A percentile compares a stretch with the other conserved stretches of the same genome.
phyloP scores from a whole-genome alignment of 495 filamentous ascomycete genomes.

The Cercophora newfieldiana region DNA sequence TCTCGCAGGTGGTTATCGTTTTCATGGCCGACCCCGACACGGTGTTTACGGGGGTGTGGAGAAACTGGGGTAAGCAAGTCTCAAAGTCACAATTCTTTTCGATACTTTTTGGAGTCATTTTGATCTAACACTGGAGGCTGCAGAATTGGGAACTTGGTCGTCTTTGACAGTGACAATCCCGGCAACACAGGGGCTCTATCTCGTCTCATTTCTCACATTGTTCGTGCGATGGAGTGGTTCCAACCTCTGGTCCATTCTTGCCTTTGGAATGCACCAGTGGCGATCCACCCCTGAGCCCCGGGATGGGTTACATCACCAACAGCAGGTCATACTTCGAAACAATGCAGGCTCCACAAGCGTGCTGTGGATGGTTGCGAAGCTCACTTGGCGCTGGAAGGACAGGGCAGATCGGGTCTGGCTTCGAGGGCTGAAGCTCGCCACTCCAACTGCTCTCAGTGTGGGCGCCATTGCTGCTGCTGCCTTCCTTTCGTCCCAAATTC shows the following conservation, averaged over 20 bases:
- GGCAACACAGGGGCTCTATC: background rate
- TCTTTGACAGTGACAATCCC: background rate
- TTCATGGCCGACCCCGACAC: background rate
- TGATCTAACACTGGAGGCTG: too few relatives aligned
- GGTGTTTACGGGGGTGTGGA: background rate
- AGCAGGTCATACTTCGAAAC: constrained; percentile 1
- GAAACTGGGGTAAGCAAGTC: constrained; percentile 4
- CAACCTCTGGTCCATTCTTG: background rate
- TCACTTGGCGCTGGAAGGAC: background rate
- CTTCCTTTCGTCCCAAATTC: background rate
- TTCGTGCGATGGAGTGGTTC: background rate
- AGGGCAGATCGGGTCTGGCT: background rate
- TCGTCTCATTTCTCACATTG: background rate
- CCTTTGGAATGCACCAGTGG: background rate
- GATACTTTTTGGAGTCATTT: background rate
- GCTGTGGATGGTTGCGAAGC: background rate
- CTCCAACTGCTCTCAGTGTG: background rate
- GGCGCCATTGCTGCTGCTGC: background rate
- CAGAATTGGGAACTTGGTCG: background rate
- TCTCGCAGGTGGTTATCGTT: too few relatives aligned
- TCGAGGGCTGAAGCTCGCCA: background rate
- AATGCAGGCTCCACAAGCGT: background rate
- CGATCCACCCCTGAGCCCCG: background rate
- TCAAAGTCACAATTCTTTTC: too few relatives aligned
- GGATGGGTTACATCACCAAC: background rate